Evolutionary conservation across 1,284 basidiomycete species (phyloP).

Genomic region (Apiotrichum akiyoshidainum): DNA sequence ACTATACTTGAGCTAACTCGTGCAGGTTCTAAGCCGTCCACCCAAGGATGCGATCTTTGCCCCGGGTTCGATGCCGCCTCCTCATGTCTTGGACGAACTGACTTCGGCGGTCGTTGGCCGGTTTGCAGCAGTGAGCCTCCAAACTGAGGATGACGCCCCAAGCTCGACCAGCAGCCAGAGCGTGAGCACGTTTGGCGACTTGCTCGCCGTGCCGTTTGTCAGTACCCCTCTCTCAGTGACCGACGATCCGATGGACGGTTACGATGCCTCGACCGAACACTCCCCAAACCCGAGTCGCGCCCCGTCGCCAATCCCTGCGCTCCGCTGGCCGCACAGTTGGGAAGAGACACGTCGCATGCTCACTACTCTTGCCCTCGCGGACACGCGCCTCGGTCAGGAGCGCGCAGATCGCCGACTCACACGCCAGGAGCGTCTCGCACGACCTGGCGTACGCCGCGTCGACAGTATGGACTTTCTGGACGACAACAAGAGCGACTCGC

Average conservation of each 20-base stretch:
- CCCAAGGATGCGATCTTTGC: constrained; percentile 38
- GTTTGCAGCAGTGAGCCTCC: neutral
- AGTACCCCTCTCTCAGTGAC: neutral
- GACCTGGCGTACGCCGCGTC: constrained; percentile 36
- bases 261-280: constrained; percentile 2
- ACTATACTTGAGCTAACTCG: neutral
- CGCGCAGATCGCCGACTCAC: constrained; percentile 28
- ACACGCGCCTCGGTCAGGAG: constrained; percentile 33
- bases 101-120: constrained; percentile 31
- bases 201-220: neutral
- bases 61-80: constrained; percentile 44
- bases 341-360: constrained; percentile 41
- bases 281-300: neutral
- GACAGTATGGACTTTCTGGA: constrained; percentile 45
- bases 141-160: neutral
- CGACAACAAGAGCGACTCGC: constrained; percentile 20
- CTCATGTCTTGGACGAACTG: constrained; percentile 43
- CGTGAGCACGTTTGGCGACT: no score
- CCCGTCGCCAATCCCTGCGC: neutral
- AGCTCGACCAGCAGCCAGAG: no score
- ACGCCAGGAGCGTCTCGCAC: constrained; percentile 26
- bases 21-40: constrained; percentile 32
- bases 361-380: constrained; percentile 38
- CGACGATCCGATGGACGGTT: neutral
- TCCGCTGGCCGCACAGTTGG: constrained; percentile 39